Evolutionary conservation across 2,329 filamentous ascomycete species (phyloP).

Genomic region (Aspergillus sclerotialis): DNA sequence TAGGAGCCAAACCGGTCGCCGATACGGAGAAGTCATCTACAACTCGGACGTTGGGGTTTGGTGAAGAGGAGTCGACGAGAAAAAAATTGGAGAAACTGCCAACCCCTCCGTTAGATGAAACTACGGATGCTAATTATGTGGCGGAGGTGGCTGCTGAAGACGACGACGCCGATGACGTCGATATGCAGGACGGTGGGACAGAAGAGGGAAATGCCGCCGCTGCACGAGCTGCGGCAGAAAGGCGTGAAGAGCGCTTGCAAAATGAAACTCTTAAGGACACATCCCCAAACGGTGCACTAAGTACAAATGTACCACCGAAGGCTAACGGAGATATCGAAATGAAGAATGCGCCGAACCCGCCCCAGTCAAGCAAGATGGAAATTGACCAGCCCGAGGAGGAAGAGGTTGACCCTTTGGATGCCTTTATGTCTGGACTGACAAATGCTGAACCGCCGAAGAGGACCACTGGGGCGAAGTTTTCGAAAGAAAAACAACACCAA

Average conservation of each 20-base stretch:
- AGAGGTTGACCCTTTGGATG: slow-evolving; percentile 88
- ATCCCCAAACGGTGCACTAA: no score
- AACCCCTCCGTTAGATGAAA: slow-evolving; percentile 60
- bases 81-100: slow-evolving; percentile 90
- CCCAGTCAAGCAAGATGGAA: slow-evolving; percentile 32
- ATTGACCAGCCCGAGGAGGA: slow-evolving; percentile 35
- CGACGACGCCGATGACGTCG: slow-evolving; percentile 67
- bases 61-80: slow-evolving; percentile 78
- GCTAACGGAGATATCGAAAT: slow-evolving; percentile 41
- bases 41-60: slow-evolving; percentile 74
- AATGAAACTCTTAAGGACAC: slow-evolving; percentile 31
- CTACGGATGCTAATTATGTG: slow-evolving; percentile 52
- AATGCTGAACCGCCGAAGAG: slow-evolving; percentile 44
- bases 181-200: slow-evolving; percentile 68
- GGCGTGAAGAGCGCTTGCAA: slow-evolving; percentile 63
- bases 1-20: slow-evolving; percentile 58
- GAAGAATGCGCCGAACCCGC: slow-evolving; percentile 33
- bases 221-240: slow-evolving; percentile 75
- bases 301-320: slow-evolving; percentile 39
- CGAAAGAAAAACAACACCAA: slow-evolving; percentile 52
- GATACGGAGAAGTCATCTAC: slow-evolving; percentile 61
- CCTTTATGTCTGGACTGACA: slow-evolving; percentile 78
- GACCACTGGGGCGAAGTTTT: slow-evolving; percentile 24
- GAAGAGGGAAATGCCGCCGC: slow-evolving; percentile 86
- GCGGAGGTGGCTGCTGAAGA: slow-evolving; percentile 50